Evolutionary conservation across 345 rosid species (phyloP).

Genomic region (Hibiscus trionum): DNA sequence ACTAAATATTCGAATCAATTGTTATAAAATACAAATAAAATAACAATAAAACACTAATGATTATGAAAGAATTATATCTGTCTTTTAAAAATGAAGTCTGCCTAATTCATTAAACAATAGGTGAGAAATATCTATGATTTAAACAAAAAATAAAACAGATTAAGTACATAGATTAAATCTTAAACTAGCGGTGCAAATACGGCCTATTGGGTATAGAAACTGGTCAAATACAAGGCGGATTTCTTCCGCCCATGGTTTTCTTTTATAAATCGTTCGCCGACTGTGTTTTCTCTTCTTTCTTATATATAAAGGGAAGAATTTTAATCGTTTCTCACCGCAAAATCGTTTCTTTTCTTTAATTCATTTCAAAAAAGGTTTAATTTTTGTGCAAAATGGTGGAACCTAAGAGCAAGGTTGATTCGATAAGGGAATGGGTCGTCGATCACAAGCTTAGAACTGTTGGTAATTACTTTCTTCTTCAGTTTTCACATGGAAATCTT

Average conservation of each 20-base stretch:
- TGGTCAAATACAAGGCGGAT: neutral
- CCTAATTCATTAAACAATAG: no score
- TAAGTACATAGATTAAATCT: no score
- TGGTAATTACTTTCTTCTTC: constrained; percentile 36
- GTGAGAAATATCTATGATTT: no score
- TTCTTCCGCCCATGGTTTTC: neutral
- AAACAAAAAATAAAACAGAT: no score
- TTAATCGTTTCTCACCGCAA: neutral
- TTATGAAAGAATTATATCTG: no score
- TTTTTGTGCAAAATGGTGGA: constrained; percentile 50
- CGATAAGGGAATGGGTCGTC: constrained; percentile 69
- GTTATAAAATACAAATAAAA: no score
- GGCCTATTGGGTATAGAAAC: neutral
- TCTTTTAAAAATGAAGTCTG: no score
- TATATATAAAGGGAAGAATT: neutral
- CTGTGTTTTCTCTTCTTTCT: neutral
- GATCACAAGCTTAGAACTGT: constrained; percentile 92
- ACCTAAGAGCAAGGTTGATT: constrained; percentile 47
- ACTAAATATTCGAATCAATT: no score
- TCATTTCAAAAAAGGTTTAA: neutral
- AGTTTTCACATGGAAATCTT: neutral
- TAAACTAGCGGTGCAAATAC: neutral
- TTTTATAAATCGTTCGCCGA: neutral
- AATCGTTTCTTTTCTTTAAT: no score
- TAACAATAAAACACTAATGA: no score